phyloP scores from a whole-genome alignment of 192 early-diverging fungal species.

The Umbelopsis vinacea region DNA sequence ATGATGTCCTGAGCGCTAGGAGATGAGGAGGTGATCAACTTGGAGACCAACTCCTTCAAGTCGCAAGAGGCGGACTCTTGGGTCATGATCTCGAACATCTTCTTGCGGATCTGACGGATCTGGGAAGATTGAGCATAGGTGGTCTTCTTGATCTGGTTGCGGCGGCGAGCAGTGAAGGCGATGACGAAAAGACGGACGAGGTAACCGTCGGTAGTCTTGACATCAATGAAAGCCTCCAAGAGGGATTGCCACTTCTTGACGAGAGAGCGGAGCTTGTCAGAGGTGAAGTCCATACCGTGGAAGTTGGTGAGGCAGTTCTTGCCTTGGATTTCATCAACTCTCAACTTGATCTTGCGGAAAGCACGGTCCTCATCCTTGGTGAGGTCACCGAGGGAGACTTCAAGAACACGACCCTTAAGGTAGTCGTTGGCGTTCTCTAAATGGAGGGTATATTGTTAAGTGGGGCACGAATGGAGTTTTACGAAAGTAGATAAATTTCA shows the following conservation, averaged over 20 bases:
- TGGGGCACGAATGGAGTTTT: background rate
- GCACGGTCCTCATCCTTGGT: constrained; percentile 89
- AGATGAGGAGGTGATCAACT: constrained; percentile 79
- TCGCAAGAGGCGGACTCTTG: constrained; percentile 85
- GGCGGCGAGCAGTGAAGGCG: constrained; percentile 94
- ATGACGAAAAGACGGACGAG: constrained; percentile 96
- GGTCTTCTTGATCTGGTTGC: constrained; percentile 96
- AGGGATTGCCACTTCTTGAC: constrained; percentile 99
- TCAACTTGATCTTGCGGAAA: constrained; percentile 98
- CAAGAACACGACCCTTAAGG: constrained; percentile 95
- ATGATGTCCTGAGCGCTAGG: constrained; percentile 75
- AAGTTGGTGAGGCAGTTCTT: constrained; percentile 99
- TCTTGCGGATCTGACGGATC: constrained; percentile 98
- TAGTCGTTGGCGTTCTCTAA: constrained; percentile 81
- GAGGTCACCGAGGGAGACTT: constrained; percentile 96
- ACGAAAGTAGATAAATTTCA: too few relatives aligned
- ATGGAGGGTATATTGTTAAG: background rate
- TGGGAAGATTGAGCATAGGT: constrained; percentile 97
- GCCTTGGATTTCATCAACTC: constrained; percentile 95
- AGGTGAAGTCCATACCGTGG: constrained; percentile 99
- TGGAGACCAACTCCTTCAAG: constrained; percentile 93
- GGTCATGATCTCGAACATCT: constrained; percentile 99
- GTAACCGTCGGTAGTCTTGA: constrained; percentile 99
- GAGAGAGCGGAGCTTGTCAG: constrained; percentile 99
- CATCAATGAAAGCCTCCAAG: constrained; percentile 96